A percentile compares a stretch with the other conserved stretches of the same genome.
phyloP scores from a whole-genome alignment of 2,329 filamentous ascomycete genomes.

The Juglanconis sp. region DNA sequence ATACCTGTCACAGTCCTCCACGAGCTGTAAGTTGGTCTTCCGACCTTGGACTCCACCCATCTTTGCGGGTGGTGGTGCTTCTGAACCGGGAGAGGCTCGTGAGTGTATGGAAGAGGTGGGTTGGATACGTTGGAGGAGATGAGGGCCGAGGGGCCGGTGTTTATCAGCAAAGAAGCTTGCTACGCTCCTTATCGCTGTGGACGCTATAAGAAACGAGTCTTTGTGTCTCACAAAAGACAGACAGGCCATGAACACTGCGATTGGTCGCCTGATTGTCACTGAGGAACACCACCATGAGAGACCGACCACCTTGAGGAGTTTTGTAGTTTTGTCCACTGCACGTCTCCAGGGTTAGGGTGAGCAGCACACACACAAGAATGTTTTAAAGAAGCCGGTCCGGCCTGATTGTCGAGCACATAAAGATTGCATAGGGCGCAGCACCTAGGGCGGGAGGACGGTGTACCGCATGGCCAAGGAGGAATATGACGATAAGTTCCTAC shows the following conservation, averaged over 20 bases:
- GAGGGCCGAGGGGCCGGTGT: background rate
- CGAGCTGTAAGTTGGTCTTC: slow-evolving; percentile 12
- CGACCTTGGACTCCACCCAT: slow-evolving; percentile 1
- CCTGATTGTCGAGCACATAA: too few relatives aligned
- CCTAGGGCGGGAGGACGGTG: too few relatives aligned
- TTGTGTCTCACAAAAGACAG: background rate
- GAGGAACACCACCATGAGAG: background rate
- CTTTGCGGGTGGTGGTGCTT: background rate
- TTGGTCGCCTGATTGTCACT: background rate
- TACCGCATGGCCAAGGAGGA: too few relatives aligned
- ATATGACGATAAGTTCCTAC: too few relatives aligned
- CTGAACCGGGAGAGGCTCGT: background rate
- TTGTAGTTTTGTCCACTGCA: too few relatives aligned
- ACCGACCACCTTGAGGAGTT: background rate
- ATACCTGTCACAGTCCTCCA: slow-evolving; percentile 17
- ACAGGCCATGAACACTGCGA: background rate
- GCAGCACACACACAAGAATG: background rate
- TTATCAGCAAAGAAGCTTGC: background rate
- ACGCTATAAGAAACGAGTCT: background rate
- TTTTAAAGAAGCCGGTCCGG: too few relatives aligned
- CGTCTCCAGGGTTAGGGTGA: background rate
- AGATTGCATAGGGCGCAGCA: too few relatives aligned
- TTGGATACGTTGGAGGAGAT: background rate
- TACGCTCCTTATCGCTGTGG: background rate
- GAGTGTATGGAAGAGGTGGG: background rate